A percentile compares a stretch with the other conserved stretches of the same genome.
Conservation (phyloP, 179 eudicot species). For the Carnegiea gigantea region DNA sequence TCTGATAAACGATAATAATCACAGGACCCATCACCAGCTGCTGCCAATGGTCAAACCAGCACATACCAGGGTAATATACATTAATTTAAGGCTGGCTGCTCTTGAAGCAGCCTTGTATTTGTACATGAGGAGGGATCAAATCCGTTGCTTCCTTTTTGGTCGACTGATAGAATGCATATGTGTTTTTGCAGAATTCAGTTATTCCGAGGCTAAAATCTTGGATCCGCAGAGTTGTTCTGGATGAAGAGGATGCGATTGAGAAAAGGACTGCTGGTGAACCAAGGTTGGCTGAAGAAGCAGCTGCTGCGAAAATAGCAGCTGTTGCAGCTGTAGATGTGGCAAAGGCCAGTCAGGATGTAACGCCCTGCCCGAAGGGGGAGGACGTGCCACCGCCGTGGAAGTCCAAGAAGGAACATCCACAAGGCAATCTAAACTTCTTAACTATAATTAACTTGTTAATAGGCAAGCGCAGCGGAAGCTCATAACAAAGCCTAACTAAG, state of each 20-base stretch:
- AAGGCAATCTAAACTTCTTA: too few relatives aligned
- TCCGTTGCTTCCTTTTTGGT: not conserved
- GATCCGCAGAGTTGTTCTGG: slow-evolving; percentile 74
- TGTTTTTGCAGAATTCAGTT: slow-evolving; percentile 56
- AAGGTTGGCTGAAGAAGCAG: slow-evolving; percentile 75
- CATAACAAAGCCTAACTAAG: too few relatives aligned
- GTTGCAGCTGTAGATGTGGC: slow-evolving; percentile 96
- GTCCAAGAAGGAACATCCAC: too few relatives aligned
- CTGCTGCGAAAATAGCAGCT: slow-evolving; percentile 84
- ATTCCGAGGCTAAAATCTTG: slow-evolving; percentile 87
- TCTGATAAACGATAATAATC: slow-evolving; percentile 16
- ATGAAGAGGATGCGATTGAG: slow-evolving; percentile 47
- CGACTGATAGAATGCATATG: not conserved
- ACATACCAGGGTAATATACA: slow-evolving; percentile 53
- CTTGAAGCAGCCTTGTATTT: not conserved
- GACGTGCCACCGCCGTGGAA: too few relatives aligned
- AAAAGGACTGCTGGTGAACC: slow-evolving; percentile 37
- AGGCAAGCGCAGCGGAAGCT: too few relatives aligned
- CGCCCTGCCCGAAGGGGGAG: too few relatives aligned
- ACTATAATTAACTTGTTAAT: too few relatives aligned
- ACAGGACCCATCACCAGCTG: slow-evolving; percentile 71
- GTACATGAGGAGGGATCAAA: not conserved
- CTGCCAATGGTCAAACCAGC: slow-evolving; percentile 46
- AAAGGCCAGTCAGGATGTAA: slow-evolving; percentile 72
- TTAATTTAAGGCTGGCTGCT: not conserved